Base-by-base conservation (phyloP, 495 filamentous ascomycete genomes). In the Hypoxylon lienhwacheense region DNA sequence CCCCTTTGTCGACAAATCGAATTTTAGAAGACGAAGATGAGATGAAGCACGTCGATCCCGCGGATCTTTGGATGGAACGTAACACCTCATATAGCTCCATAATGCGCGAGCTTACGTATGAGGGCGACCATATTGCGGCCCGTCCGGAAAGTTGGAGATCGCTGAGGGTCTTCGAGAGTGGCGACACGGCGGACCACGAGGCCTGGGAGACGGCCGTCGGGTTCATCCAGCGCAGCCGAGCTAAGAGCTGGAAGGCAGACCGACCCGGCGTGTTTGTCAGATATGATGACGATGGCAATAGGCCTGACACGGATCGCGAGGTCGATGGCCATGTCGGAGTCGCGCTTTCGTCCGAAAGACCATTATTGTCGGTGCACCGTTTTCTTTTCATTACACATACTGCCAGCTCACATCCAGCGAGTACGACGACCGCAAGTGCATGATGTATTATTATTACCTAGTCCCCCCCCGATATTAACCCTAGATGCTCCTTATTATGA, bases 31-130 rank as follows among this genome's bases (percentile, higher is more conserved):
- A 70, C 35, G 37, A 49, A 2, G 41, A 58, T 0, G 72, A 73
- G 53, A 74, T 77, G 70, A 55, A 40, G 14, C 51, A 69, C 21
- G 51, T 73, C 32, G 61, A 75, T 19, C 49, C 61, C 11, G 46
- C 61, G 7, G 73, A 77, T 45, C 65, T 77, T 10, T 76, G 75
- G 75, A 67, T 74, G 66, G 73, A 76, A 57, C 66, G 71, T 21
- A 73, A 73, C 53, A 70, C 53, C 24, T 69, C 70, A 22, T 77
- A 78, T 64, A 59, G 63, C 12, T 31, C 65, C 11, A 37, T 77
- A 4, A 64, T 77, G 64, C 63, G 64, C 20, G 60, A 72, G 35
- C 59, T 79, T 16, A 53, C 45, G 3, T 40, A 43, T 4, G 39
- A 17, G 5, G 39, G 26, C 1, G 32, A 32, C 17, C 51, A n/a